Base-by-base conservation (phyloP, 352 stramenopile genomes). In the Paralagenidium karlingii region DNA sequence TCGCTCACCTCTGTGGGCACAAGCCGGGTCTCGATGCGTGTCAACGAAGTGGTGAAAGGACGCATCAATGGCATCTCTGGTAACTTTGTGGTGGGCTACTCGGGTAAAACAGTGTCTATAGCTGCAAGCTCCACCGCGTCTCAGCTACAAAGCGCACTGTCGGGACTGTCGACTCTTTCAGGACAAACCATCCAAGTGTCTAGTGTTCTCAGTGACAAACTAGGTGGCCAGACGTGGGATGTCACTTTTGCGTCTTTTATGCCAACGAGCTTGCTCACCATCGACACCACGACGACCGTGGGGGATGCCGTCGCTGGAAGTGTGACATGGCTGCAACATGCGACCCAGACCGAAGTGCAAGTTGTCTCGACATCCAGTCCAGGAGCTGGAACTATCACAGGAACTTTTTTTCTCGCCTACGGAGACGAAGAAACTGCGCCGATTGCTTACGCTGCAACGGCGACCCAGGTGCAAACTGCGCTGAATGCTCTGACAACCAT, bases 341-440 rank as follows among this genome's bases (percentile, higher is more conserved):
- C 32, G 11, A 60, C 52, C 1, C 34, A 45, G 25, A 22, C 61
- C 20, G 60, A 56, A 16, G 30, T 76, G 15, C 41, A 70, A 30
- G 30, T 59, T 5, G 42, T 59, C 19, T n/a, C 53, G 12, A 60
- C 48, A 2, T 27, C 1, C n/a, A 49, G 41, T 25, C 24, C 40
- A 11, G 42, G 24, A 9, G 39, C 34, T 25, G 58, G 40, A 9
- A 38, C 43, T 5, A 32, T 64, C 7, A 51, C 50, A 5, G 54
- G 54, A 3, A 51, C 45, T 4, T 69, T 63, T 40, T 58, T 51
- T 25, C 40, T 69, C 6, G 34, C 45, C 1, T 58, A 68, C 29
- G 50, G 57, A 22, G 34, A 29, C 15, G 38, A 48, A 8, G 47
- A 47, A 42, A 61, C 59, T 15, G 15, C 47, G 5, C 18, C 21